Conservation (phyloP, 2,329 filamentous ascomycete species). For the Huntiella abstrusa region DNA sequence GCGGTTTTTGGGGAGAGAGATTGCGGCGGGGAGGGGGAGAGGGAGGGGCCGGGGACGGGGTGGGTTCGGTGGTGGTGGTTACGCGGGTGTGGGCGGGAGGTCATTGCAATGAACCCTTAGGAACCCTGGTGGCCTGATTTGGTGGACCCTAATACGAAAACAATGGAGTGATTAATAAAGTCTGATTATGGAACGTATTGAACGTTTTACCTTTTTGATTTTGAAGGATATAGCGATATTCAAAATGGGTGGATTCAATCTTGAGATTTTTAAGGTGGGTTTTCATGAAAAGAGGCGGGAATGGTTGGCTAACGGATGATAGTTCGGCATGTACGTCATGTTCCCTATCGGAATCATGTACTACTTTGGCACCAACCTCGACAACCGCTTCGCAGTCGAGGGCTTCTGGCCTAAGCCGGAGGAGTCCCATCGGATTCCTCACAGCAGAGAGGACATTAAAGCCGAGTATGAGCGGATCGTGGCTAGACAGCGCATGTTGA, state of each 20-base stretch:
- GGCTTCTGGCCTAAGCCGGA: slow-evolving; percentile 85
- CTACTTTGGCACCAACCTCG: slow-evolving; percentile 98
- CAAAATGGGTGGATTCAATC: slow-evolving; percentile 63
- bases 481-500: slow-evolving; percentile 49
- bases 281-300: too few relatives aligned
- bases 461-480: slow-evolving; percentile 60
- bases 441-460: slow-evolving; percentile 64
- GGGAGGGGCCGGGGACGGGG: slow-evolving; percentile 14
- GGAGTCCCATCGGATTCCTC: slow-evolving; percentile 57
- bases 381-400: slow-evolving; percentile 70
- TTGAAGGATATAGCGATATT: background rate
- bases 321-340: slow-evolving; percentile 98
- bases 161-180: slow-evolving; percentile 21
- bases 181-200: background rate
- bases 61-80: slow-evolving; percentile 15
- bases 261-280: slow-evolving; percentile 83
- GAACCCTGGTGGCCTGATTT: too few relatives aligned
- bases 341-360: slow-evolving; percentile 99
- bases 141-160: background rate
- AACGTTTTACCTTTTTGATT: background rate
- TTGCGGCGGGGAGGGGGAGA: background rate
- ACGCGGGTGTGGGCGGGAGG: too few relatives aligned
- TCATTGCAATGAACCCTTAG: too few relatives aligned
- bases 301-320: background rate
- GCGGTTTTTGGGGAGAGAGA: background rate